These are phyloP conservation scores for Acanthamoeba royreba DNA, from an alignment of 208 protist species.

Conservation along the genomic window DNA sequence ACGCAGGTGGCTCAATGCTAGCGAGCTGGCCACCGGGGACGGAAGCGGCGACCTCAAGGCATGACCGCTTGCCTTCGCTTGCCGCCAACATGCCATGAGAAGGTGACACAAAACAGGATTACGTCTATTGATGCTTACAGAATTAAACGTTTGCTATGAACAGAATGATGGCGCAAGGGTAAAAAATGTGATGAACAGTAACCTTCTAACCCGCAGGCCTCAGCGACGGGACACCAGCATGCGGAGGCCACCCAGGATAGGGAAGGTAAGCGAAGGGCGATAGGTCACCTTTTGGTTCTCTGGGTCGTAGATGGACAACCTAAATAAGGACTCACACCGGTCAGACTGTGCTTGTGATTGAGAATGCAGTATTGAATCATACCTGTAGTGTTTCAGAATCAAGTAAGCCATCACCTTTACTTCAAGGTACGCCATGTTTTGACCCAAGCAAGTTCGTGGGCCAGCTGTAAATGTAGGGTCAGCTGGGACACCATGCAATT, in stretches of 20 bases:
- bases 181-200: too few species aligned
- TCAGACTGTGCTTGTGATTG: too few species aligned
- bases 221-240: not conserved
- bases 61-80: too few species aligned
- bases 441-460: not conserved
- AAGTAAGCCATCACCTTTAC: not conserved
- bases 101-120: too few species aligned
- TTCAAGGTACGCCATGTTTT: constrained; percentile 25
- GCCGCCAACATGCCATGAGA: too few species aligned
- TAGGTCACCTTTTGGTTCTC: not conserved
- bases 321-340: not conserved
- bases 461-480: not conserved
- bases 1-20: too few species aligned
- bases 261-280: not conserved
- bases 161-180: too few species aligned
- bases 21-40: too few species aligned
- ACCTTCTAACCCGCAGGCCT: too few species aligned
- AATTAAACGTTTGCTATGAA: too few species aligned
- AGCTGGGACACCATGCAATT: not conserved
- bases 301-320: not conserved
- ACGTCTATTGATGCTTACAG: too few species aligned
- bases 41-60: too few species aligned
- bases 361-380: not conserved
- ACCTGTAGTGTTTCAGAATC: not conserved
- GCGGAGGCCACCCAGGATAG: not conserved